phyloP scores from a whole-genome alignment of 805 yeast species.

The Nakazawaea ishiwadae region DNA sequence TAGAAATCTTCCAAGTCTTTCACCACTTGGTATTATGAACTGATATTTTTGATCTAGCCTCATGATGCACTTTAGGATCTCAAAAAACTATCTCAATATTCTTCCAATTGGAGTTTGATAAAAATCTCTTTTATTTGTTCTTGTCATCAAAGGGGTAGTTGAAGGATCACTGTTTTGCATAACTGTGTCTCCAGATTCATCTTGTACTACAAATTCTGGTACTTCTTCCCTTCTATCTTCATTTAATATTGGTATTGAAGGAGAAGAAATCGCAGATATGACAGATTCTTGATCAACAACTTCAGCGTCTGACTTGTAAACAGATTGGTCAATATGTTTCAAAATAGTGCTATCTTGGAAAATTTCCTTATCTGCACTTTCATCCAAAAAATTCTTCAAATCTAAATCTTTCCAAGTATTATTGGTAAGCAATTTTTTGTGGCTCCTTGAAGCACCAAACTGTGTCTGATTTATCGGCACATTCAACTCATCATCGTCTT shows the following conservation, averaged over 20 bases:
- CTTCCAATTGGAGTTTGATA: conserved; percentile 11
- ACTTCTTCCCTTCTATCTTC: background rate
- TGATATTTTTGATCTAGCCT: too few relatives aligned
- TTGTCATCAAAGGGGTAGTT: conserved; percentile 7
- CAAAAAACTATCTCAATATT: conserved; percentile 3
- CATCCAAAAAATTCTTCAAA: conserved; percentile 6
- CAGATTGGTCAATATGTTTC: background rate
- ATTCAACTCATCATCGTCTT: conserved; percentile 10
- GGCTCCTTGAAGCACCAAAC: conserved; percentile 8
- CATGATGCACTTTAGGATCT: too few relatives aligned
- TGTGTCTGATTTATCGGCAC: conserved; percentile 5
- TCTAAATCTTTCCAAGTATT: conserved; percentile 11
- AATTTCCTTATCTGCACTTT: background rate
- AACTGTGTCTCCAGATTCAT: conserved; percentile 9
- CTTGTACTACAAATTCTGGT: conserved; percentile 1
- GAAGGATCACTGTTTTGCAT: conserved; percentile 3
- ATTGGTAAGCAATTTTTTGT: conserved; percentile 5
- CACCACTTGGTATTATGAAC: too few relatives aligned
- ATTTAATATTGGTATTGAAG: too few relatives aligned
- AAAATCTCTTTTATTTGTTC: conserved; percentile 7
- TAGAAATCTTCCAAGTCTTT: too few relatives aligned
- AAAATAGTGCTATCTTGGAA: conserved; percentile 9
- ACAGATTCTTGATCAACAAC: background rate
- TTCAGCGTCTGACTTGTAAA: background rate
- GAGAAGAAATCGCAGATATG: too few relatives aligned